phyloP scores from a whole-genome alignment of 495 filamentous ascomycete genomes.

The Penicillium fimorum region DNA sequence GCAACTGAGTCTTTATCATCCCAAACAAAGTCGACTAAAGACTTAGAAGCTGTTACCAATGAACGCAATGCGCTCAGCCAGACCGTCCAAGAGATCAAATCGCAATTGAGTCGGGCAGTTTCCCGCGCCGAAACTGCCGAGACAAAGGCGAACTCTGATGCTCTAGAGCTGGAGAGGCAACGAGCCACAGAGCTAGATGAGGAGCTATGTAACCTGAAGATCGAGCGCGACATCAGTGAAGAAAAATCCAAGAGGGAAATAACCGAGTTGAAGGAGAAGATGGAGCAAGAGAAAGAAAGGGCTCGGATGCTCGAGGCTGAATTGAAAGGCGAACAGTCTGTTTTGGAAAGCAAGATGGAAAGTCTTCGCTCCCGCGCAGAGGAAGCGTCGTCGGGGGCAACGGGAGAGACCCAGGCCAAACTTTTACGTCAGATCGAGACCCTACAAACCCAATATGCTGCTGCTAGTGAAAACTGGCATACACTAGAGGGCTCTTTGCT shows the following conservation, averaged over 20 bases:
- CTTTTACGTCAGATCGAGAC: slow-evolving; percentile 92
- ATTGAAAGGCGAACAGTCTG: slow-evolving; percentile 73
- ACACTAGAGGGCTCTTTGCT: slow-evolving; percentile 83
- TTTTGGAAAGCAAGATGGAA: slow-evolving; percentile 88
- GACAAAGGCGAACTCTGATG: slow-evolving; percentile 62
- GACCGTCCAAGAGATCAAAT: slow-evolving; percentile 66
- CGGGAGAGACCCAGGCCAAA: slow-evolving; percentile 84
- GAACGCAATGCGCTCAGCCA: slow-evolving; percentile 66
- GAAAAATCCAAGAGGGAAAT: slow-evolving; percentile 71
- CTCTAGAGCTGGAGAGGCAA: slow-evolving; percentile 67
- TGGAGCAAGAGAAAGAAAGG: slow-evolving; percentile 72
- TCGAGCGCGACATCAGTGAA: slow-evolving; percentile 72
- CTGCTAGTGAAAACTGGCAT: slow-evolving; percentile 97
- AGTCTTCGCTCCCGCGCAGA: slow-evolving; percentile 80
- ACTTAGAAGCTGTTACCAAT: slow-evolving; percentile 62
- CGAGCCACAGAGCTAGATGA: slow-evolving; percentile 68
- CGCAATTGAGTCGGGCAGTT: slow-evolving; percentile 65
- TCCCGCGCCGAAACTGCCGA: slow-evolving; percentile 67
- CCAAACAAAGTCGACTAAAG: slow-evolving; percentile 66
- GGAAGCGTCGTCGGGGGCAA: slow-evolving; percentile 80
- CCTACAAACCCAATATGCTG: slow-evolving; percentile 89
- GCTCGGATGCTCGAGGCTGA: slow-evolving; percentile 71
- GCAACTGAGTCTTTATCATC: slow-evolving; percentile 62
- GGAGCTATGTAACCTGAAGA: slow-evolving; percentile 64
- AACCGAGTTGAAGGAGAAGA: slow-evolving; percentile 64